phyloP scores from a whole-genome alignment of 352 stramenopile genomes.

The Blastocystis hominis region DNA sequence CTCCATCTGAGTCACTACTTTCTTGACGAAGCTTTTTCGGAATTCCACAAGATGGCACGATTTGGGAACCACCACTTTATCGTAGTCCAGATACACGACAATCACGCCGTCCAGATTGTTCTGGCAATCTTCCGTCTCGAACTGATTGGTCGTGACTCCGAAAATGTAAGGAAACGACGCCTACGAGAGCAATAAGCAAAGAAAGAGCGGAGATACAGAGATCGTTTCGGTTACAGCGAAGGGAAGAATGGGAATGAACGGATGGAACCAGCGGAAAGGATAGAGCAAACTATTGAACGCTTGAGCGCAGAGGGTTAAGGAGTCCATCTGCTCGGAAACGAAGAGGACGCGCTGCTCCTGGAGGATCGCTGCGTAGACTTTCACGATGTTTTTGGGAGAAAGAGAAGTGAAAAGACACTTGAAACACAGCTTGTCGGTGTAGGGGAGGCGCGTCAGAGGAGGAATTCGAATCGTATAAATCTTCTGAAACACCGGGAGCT shows the following conservation, averaged over 20 bases:
- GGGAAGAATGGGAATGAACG: constrained; percentile 56
- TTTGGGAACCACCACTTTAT: constrained; percentile 31
- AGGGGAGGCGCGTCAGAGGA: constrained; percentile 15
- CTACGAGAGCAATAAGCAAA: background rate
- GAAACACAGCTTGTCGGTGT: constrained; percentile 39
- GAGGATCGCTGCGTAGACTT: background rate
- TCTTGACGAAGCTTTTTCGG: background rate
- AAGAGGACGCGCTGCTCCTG: constrained; percentile 35
- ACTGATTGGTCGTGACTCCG: background rate
- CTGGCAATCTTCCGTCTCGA: constrained; percentile 9
- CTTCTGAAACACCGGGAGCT: constrained; percentile 52
- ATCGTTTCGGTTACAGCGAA: constrained; percentile 27
- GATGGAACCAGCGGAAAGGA: constrained; percentile 40
- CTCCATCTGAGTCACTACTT: constrained; percentile 26
- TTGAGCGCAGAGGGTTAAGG: constrained; percentile 24
- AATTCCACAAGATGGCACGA: background rate
- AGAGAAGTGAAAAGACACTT: constrained; percentile 56
- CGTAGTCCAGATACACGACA: constrained; percentile 38
- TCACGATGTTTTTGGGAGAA: constrained; percentile 50
- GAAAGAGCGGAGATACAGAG: background rate
- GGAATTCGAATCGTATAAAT: constrained; percentile 26
- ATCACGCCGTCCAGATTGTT: constrained; percentile 30
- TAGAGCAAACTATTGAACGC: constrained; percentile 24
- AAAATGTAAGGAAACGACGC: constrained; percentile 40
- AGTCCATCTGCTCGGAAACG: constrained; percentile 40